phyloP scores from a whole-genome alignment of 108 stramenopile genomes.

The Skeletonema costatum region DNA sequence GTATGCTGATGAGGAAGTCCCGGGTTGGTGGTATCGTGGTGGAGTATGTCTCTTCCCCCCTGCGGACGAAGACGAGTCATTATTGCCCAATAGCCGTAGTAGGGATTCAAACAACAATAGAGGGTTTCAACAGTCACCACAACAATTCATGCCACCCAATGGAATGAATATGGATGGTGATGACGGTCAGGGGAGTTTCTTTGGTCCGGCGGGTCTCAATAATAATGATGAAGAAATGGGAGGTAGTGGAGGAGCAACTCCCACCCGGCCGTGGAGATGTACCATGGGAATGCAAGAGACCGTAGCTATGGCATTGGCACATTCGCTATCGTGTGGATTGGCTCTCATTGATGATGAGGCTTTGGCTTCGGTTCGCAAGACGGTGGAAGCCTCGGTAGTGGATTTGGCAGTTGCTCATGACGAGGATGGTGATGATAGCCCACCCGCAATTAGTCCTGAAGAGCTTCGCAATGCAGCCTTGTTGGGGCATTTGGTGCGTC shows the following conservation, averaged over 20 bases:
- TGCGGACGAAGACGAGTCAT: conserved; percentile 1
- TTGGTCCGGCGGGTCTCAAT: conserved; percentile 8
- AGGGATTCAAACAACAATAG: not conserved
- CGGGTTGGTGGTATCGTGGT: conserved; percentile 31
- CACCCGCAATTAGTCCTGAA: conserved; percentile 52
- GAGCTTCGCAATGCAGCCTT: conserved; percentile 63
- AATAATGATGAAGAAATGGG: conserved; percentile 17
- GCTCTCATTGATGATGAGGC: conserved; percentile 77
- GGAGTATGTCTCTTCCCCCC: conserved; percentile 48
- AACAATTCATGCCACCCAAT: conserved; percentile 20
- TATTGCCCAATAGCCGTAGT: not conserved
- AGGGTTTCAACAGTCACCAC: conserved; percentile 7
- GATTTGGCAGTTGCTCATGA: conserved; percentile 31
- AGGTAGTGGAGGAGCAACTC: not conserved
- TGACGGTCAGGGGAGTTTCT: conserved; percentile 12
- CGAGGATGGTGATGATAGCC: conserved; percentile 20
- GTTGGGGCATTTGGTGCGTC: conserved; percentile 58
- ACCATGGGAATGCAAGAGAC: conserved; percentile 92
- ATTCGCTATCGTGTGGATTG: conserved; percentile 76
- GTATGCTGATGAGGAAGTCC: conserved; percentile 14
- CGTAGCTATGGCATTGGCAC: conserved; percentile 82
- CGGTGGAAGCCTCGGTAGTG: conserved; percentile 32
- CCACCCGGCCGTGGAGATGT: conserved; percentile 27
- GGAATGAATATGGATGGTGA: conserved; percentile 24
- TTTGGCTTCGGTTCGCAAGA: conserved; percentile 60